Evolutionary conservation across 2,329 filamentous ascomycete species (phyloP).

Genomic region (Penicillium rolfsii): DNA sequence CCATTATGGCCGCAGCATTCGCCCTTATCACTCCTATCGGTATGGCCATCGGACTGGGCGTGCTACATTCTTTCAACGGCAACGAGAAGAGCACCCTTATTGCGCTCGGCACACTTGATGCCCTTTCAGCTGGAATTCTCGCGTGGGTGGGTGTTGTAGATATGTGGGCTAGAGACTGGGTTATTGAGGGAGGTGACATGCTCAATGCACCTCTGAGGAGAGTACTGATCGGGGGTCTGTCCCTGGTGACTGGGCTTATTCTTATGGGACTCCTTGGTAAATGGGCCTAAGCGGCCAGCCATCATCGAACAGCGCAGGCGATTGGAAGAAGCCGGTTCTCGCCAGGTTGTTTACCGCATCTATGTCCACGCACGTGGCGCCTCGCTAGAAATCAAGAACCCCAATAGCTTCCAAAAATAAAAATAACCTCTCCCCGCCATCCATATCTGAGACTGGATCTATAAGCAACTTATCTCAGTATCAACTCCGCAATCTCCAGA

Average conservation of each 20-base stretch:
- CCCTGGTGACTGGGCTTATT: constrained; percentile 64
- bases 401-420: constrained; percentile 7
- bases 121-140: constrained; percentile 73
- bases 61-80: constrained; percentile 71
- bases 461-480: neutral
- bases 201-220: constrained; percentile 54
- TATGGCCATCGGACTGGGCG: constrained; percentile 79
- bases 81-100: constrained; percentile 70
- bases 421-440: constrained; percentile 6
- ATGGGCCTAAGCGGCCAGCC: constrained; percentile 60
- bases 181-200: constrained; percentile 62
- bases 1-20: constrained; percentile 66
- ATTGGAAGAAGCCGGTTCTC: neutral
- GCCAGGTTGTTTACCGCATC: neutral
- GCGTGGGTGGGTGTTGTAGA: constrained; percentile 80
- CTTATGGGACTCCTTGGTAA: constrained; percentile 75
- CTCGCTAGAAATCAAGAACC: neutral
- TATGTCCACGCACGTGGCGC: neutral
- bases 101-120: constrained; percentile 73
- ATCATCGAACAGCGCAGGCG: neutral
- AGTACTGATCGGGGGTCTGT: constrained; percentile 55
- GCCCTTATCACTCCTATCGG: constrained; percentile 74
- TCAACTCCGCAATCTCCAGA: neutral
- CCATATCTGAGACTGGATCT: neutral
- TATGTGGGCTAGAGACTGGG: constrained; percentile 79